These are phyloP conservation scores for Phalaenopsis equestris DNA, from an alignment of 106 monocot genomes.

Conservation along the genomic window DNA sequence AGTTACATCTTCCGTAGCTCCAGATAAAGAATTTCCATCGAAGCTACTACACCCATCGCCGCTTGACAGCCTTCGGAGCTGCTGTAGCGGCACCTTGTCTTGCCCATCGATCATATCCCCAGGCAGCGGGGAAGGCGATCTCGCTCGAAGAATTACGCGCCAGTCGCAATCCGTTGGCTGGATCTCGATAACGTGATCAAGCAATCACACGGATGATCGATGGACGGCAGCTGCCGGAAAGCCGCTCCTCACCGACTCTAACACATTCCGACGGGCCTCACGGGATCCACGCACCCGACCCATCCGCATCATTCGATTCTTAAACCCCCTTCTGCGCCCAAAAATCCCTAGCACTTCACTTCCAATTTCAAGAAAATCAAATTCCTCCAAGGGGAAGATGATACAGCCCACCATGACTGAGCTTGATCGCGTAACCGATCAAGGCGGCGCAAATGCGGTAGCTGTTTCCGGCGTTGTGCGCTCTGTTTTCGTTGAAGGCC, in stretches of 20 bases:
- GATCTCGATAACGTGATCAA: slow-evolving; percentile 7
- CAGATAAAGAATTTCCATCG: slow-evolving; percentile 11
- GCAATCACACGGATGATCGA: slow-evolving; percentile 6
- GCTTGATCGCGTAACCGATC: neutral
- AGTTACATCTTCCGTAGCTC: slow-evolving; percentile 16
- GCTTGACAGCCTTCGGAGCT: slow-evolving; percentile 18
- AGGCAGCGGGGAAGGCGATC: neutral
- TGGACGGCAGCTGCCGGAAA: neutral
- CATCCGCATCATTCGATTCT: neutral
- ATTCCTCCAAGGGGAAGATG: neutral
- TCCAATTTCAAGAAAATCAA: neutral
- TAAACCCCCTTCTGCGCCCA: neutral
- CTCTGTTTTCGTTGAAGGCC: neutral
- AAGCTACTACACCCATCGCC: slow-evolving; percentile 22
- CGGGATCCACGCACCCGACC: too few relatives aligned
- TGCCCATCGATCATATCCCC: slow-evolving; percentile 8
- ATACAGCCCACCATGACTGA: neutral
- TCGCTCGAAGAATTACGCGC: neutral
- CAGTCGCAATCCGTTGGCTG: neutral
- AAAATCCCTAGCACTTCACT: neutral
- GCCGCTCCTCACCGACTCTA: neutral
- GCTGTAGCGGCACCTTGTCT: neutral
- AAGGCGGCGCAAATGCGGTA: neutral
- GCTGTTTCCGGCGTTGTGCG: too few relatives aligned
- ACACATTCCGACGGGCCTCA: slow-evolving; percentile 9